These are phyloP conservation scores for Purpureocillium lavendulum DNA, from an alignment of 2,329 filamentous ascomycete genomes.

Conservation along the genomic window DNA sequence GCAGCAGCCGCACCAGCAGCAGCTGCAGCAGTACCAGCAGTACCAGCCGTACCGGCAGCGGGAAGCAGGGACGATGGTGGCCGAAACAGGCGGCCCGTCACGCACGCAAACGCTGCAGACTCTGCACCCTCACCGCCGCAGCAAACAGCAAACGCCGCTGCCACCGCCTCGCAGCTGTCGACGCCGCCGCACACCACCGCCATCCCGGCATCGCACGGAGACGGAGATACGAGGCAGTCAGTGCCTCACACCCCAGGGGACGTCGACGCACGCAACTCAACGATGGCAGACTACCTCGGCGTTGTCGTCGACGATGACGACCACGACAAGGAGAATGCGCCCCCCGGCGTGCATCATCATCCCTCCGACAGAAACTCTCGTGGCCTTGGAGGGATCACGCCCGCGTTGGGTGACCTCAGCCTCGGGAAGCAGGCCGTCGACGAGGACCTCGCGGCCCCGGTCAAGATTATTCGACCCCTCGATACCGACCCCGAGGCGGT, in stretches of 20 bases:
- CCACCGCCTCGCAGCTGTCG: background rate
- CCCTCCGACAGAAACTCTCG: too few species aligned
- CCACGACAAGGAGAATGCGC: conserved; percentile 1
- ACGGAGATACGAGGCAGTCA: too few species aligned
- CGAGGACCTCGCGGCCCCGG: background rate
- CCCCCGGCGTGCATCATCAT: background rate
- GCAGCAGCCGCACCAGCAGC: too few species aligned
- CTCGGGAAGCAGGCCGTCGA: background rate
- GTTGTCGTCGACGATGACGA: background rate
- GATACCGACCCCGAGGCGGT: conserved; percentile 18
- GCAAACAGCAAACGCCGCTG: too few species aligned
- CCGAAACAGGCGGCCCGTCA: too few species aligned
- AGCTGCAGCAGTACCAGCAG: too few species aligned
- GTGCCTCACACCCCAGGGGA: too few species aligned
- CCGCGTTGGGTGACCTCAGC: background rate
- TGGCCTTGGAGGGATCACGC: background rate
- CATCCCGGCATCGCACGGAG: background rate
- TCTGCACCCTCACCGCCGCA: too few species aligned
- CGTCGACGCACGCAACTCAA: background rate
- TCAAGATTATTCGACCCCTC: background rate
- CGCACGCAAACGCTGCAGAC: too few species aligned
- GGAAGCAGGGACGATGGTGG: too few species aligned
- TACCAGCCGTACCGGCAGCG: too few species aligned
- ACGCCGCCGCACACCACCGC: background rate
- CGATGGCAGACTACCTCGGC: background rate